A percentile compares a stretch with the other conserved stretches of the same genome.
Conservation (phyloP, 176 grass and related monocot species). For the Oryza glaberrima region DNA sequence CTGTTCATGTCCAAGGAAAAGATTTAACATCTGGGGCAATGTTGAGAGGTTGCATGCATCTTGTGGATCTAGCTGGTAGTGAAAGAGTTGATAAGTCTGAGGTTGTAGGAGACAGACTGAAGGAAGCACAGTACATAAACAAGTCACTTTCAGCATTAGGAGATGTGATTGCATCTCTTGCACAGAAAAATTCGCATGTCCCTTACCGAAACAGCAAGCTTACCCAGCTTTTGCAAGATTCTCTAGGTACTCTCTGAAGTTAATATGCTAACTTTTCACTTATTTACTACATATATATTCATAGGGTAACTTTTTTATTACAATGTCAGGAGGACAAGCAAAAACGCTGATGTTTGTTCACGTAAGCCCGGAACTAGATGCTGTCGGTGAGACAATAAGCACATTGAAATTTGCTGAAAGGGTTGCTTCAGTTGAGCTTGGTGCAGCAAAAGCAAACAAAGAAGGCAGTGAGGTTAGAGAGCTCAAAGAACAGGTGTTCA, state of each 20-base stretch:
- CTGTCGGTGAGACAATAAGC: slow-evolving; percentile 71
- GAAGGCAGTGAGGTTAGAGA: slow-evolving; percentile 72
- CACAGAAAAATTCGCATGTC: slow-evolving; percentile 81
- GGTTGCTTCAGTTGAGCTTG: slow-evolving; percentile 85
- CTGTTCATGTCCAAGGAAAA: slow-evolving; percentile 89
- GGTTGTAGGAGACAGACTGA: slow-evolving; percentile 79
- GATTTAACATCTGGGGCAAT: slow-evolving; percentile 57
- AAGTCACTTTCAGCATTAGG: slow-evolving; percentile 90
- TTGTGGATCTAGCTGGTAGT: slow-evolving; percentile 89
- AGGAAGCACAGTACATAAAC: slow-evolving; percentile 94
- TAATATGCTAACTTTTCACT: slow-evolving; percentile 26
- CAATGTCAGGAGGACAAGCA: slow-evolving; percentile 83
- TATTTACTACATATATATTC: slow-evolving; percentile 24
- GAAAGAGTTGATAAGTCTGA: slow-evolving; percentile 93
- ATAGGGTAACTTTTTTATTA: slow-evolving; percentile 32
- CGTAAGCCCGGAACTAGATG: slow-evolving; percentile 74
- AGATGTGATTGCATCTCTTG: slow-evolving; percentile 87
- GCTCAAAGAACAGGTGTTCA: slow-evolving; percentile 80
- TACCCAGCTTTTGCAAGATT: slow-evolving; percentile 94
- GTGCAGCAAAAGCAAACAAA: slow-evolving; percentile 70
- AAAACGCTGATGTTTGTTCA: slow-evolving; percentile 98
- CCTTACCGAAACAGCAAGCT: slow-evolving; percentile 97
- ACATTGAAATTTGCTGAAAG: slow-evolving; percentile 92
- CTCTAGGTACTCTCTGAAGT: slow-evolving; percentile 58
- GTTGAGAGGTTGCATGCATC: slow-evolving; percentile 84